phyloP scores from a whole-genome alignment of 352 stramenopile genomes.

The Nothophytophthora sp. region DNA sequence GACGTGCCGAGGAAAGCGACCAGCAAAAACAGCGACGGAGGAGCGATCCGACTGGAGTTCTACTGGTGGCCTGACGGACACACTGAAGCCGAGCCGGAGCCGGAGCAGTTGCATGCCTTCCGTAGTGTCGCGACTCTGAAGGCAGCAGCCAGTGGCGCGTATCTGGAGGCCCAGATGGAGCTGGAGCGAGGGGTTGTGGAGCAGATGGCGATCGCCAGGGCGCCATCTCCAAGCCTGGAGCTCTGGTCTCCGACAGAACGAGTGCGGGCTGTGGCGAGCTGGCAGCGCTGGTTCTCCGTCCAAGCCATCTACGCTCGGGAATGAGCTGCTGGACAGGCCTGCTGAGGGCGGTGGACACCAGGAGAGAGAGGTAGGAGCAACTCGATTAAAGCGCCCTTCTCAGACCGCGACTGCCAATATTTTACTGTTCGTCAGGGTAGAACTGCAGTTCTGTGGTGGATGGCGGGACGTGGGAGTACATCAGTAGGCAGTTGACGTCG shows the following conservation, averaged over 20 bases:
- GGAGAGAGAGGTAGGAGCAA: too few relatives aligned
- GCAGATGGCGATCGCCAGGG: neutral
- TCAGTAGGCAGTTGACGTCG: too few relatives aligned
- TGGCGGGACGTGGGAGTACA: too few relatives aligned
- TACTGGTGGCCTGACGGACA: conserved; percentile 17
- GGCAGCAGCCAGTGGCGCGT: conserved; percentile 1
- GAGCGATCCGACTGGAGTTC: conserved; percentile 18
- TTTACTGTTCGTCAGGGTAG: too few relatives aligned
- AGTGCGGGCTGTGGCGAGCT: conserved; percentile 14
- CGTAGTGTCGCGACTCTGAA: conserved; percentile 16
- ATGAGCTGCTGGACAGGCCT: conserved; percentile 4
- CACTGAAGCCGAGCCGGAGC: neutral
- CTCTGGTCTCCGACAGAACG: conserved; percentile 18
- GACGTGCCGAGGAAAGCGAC: neutral
- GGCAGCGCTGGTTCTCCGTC: conserved; percentile 17
- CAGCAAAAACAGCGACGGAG: neutral
- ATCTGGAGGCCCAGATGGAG: conserved; percentile 12
- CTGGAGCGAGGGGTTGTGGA: conserved; percentile 18
- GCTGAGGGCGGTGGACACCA: too few relatives aligned
- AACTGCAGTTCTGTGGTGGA: too few relatives aligned
- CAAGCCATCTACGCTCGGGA: conserved; percentile 14
- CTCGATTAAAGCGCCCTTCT: too few relatives aligned
- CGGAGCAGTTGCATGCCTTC: conserved; percentile 3
- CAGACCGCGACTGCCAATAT: too few relatives aligned
- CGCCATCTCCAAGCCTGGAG: conserved; percentile 13